These are phyloP conservation scores for Solanum peruvianum DNA, from an alignment of 257 asterid species.

Conservation along the genomic window DNA sequence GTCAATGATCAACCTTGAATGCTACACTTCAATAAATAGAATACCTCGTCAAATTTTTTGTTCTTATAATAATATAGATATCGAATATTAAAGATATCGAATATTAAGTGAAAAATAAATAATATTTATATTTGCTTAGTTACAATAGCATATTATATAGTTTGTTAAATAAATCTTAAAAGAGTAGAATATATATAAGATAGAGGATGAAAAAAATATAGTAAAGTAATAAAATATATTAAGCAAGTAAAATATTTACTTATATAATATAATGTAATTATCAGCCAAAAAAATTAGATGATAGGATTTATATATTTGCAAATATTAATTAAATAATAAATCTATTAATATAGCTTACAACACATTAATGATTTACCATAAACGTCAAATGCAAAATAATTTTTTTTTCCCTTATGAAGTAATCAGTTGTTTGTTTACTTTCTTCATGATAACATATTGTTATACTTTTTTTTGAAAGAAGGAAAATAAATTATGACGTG, in stretches of 20 bases:
- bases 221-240: not conserved
- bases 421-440: not conserved
- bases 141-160: not conserved
- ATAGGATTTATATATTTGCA: not conserved
- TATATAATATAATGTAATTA: not conserved
- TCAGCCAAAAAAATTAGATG: not conserved
- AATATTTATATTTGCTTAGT: not conserved
- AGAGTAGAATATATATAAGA: not conserved
- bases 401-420: not conserved
- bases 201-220: not conserved
- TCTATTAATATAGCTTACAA: not conserved
- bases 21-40: not conserved
- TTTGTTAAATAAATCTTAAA: fast-evolving
- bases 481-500: not conserved
- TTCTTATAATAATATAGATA: not conserved
- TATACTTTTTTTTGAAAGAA: too few species aligned
- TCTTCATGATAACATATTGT: not conserved
- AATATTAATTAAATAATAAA: not conserved
- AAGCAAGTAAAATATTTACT: not conserved
- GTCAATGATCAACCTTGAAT: not conserved
- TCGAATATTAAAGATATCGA: too few species aligned
- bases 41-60: not conserved
- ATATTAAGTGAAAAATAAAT: not conserved
- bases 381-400: not conserved
- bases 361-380: not conserved